Percentiles rank a stretch among this genome's conserved stretches.
These are phyloP conservation scores for Colletotrichum australisinense DNA, from an alignment of 2,329 filamentous ascomycete genomes.

Conservation along the genomic window DNA sequence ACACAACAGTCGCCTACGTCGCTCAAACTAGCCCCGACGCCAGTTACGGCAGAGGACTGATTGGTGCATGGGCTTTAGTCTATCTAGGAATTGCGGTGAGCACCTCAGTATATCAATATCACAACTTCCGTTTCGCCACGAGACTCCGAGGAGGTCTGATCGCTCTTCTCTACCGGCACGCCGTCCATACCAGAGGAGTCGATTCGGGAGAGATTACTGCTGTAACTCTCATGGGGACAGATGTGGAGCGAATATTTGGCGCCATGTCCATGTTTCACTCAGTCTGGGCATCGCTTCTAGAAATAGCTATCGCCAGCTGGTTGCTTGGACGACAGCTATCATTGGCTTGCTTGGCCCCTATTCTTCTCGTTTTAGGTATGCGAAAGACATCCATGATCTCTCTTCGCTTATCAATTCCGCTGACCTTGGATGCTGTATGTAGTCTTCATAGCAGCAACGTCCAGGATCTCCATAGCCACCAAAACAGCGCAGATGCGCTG, in stretches of 20 bases:
- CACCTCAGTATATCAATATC: conserved; percentile 40
- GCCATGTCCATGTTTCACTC: conserved; percentile 41
- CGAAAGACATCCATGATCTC: neutral
- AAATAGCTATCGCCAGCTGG: conserved; percentile 44
- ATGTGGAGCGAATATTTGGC: conserved; percentile 44
- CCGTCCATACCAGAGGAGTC: conserved; percentile 36
- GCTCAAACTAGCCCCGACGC: conserved; percentile 26
- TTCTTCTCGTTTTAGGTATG: conserved; percentile 38
- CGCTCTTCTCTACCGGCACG: conserved; percentile 41
- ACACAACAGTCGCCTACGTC: conserved; percentile 39
- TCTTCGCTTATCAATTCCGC: too few species aligned
- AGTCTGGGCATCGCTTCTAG: conserved; percentile 42
- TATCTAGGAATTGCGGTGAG: conserved; percentile 45
- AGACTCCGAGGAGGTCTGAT: conserved; percentile 40
- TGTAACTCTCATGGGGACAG: conserved; percentile 47
- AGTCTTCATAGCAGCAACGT: conserved; percentile 39
- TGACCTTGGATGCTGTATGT: neutral
- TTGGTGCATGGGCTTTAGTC: conserved; percentile 45
- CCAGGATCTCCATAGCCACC: conserved; percentile 35
- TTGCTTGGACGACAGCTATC: conserved; percentile 44
- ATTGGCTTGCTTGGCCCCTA: conserved; percentile 41
- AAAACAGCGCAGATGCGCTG: conserved; percentile 46
- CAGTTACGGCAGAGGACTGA: conserved; percentile 42
- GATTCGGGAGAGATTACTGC: conserved; percentile 42
- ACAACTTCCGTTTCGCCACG: conserved; percentile 39